phyloP scores from a whole-genome alignment of 306 rosid genomes.

The Betula pendula region DNA sequence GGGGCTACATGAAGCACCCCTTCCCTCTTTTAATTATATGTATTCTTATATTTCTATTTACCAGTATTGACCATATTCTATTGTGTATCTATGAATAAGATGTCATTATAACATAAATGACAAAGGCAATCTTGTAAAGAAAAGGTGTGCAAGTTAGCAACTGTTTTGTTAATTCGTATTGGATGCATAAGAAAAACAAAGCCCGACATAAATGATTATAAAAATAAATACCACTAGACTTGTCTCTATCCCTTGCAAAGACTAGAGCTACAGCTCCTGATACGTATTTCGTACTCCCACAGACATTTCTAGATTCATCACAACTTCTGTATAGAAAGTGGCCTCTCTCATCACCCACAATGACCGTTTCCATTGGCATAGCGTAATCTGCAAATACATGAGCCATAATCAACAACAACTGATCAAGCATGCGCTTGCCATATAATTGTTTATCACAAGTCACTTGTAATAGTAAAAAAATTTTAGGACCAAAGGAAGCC shows the following conservation, averaged over 20 bases:
- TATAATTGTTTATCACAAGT: background rate
- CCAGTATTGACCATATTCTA: background rate
- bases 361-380: conserved; percentile 68
- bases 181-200: conserved; percentile 8
- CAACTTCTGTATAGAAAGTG: conserved; percentile 43
- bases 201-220: conserved; percentile 10
- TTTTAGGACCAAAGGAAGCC: no score
- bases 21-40: background rate
- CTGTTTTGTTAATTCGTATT: background rate
- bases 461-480: background rate
- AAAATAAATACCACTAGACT: conserved; percentile 48
- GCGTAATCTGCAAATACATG: conserved; percentile 56
- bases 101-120: no score
- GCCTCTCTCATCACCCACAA: conserved; percentile 76
- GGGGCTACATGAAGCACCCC: background rate
- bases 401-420: conserved; percentile 7
- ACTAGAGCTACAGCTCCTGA: conserved; percentile 72
- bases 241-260: conserved; percentile 61
- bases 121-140: background rate
- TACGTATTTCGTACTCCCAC: conserved; percentile 28
- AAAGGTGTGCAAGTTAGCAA: background rate
- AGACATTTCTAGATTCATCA: conserved; percentile 37
- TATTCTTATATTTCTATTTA: background rate
- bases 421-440: background rate
- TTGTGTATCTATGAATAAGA: background rate